Conservation (phyloP, 23 red algal genomes). For the Gracilaria domingensis region DNA sequence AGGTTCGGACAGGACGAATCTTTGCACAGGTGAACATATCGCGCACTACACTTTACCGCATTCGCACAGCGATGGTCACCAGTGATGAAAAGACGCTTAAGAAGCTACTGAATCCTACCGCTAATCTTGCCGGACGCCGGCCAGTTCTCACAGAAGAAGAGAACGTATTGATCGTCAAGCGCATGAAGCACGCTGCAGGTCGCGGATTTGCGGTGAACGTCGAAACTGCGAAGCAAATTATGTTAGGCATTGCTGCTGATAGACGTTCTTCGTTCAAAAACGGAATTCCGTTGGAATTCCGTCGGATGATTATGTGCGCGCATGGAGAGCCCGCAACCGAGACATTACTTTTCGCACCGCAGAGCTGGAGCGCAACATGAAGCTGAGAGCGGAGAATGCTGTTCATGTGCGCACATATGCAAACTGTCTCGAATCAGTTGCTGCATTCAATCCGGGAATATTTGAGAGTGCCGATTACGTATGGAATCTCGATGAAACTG, state of each 20-base stretch:
- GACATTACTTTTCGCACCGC: background rate
- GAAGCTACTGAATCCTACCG: no score
- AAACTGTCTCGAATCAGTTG: background rate
- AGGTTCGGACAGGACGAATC: no score
- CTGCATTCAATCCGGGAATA: background rate
- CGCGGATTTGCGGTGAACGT: background rate
- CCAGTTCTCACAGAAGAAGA: slow-evolving; percentile 1
- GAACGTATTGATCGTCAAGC: background rate
- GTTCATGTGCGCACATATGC: background rate
- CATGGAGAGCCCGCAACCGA: background rate
- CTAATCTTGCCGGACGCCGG: no score
- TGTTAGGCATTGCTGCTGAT: background rate
- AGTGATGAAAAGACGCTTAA: no score
- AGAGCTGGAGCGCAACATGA: background rate
- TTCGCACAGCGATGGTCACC: no score
- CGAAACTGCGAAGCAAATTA: background rate
- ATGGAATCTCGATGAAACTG: slow-evolving; percentile 40
- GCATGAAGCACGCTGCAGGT: background rate
- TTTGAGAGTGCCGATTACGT: background rate
- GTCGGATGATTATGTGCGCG: no score
- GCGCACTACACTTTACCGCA: no score
- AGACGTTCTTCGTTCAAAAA: background rate
- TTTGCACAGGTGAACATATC: no score
- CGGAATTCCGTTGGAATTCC: slow-evolving; percentile 7
- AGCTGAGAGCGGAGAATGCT: background rate